phyloP scores from a whole-genome alignment of 805 yeast species.

The Teunomyces cretensis region DNA sequence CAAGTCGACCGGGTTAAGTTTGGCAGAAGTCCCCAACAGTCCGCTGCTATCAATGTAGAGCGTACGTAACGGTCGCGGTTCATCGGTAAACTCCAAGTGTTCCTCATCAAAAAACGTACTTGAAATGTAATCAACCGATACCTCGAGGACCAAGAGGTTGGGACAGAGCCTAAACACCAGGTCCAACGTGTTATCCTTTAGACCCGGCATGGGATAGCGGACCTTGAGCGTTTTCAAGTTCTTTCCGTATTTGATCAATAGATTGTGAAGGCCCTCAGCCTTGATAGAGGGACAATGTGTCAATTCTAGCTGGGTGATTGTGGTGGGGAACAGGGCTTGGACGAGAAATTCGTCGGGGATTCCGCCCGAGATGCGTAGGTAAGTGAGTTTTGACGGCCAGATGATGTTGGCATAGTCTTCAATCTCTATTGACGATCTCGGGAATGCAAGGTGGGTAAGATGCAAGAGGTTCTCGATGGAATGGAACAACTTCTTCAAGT shows the following conservation, averaged over 20 bases:
- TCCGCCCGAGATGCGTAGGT: slow-evolving; percentile 83
- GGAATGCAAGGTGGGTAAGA: slow-evolving; percentile 78
- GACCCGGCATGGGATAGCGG: slow-evolving; percentile 85
- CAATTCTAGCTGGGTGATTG: slow-evolving; percentile 70
- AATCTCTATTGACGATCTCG: slow-evolving; percentile 80
- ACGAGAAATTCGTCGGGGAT: slow-evolving; percentile 76
- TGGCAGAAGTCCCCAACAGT: slow-evolving; percentile 76
- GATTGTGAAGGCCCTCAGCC: slow-evolving; percentile 60
- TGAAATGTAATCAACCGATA: slow-evolving; percentile 78
- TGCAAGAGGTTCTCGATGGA: slow-evolving; percentile 63
- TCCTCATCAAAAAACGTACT: slow-evolving; percentile 38
- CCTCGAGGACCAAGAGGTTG: slow-evolving; percentile 56
- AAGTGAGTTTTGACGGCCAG: slow-evolving; percentile 82
- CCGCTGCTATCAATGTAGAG: slow-evolving; percentile 83
- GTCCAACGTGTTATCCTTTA: slow-evolving; percentile 70
- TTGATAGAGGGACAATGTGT: slow-evolving; percentile 84
- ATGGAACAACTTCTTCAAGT: slow-evolving; percentile 72
- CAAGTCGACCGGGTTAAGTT: slow-evolving; percentile 84
- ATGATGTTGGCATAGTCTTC: slow-evolving; percentile 48
- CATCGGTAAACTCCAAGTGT: slow-evolving; percentile 21
- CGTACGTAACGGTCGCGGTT: slow-evolving; percentile 52
- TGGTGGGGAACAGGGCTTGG: slow-evolving; percentile 67
- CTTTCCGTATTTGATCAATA: slow-evolving; percentile 65
- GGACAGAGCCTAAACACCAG: slow-evolving; percentile 76
- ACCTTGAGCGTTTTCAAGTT: slow-evolving; percentile 63